Percentiles rank a stretch among this genome's conserved stretches.
These are phyloP conservation scores for Danielozyma ontarioensis DNA, from an alignment of 805 yeast species.

Conservation along the genomic window DNA sequence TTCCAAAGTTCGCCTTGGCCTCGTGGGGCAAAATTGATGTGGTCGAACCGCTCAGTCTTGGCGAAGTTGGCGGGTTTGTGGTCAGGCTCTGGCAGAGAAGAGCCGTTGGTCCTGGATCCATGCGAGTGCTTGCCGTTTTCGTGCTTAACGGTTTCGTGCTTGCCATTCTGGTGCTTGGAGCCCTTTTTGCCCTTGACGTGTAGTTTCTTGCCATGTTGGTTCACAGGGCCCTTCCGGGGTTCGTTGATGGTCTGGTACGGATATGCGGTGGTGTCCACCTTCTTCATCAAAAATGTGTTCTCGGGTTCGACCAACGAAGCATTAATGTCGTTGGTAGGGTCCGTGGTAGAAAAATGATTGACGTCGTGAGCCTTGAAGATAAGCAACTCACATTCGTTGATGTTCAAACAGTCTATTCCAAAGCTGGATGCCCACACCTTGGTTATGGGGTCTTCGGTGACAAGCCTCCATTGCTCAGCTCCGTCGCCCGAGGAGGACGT, in stretches of 20 bases:
- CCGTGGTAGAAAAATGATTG: conserved; percentile 17
- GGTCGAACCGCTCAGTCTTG: conserved; percentile 40
- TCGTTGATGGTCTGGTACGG: conserved; percentile 8
- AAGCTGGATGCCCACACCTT: conserved; percentile 50
- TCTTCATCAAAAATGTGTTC: conserved; percentile 23
- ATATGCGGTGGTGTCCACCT: conserved; percentile 30
- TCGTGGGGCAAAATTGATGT: conserved; percentile 54
- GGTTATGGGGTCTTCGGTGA: conserved; percentile 57
- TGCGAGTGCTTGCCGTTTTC: too few species aligned
- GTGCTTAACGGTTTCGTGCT: too few species aligned
- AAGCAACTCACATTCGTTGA: conserved; percentile 46
- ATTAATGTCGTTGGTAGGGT: conserved; percentile 24
- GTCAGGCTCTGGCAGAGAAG: too few species aligned
- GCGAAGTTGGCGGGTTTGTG: too few species aligned
- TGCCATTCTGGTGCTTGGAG: conserved; percentile 2
- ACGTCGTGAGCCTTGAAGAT: conserved; percentile 34
- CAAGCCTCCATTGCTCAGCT: conserved; percentile 47
- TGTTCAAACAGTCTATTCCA: conserved; percentile 47
- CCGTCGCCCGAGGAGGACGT: too few species aligned
- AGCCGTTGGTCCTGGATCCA: too few species aligned
- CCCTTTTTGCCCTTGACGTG: conserved; percentile 1
- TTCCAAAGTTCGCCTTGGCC: conserved; percentile 59
- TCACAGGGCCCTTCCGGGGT: neutral
- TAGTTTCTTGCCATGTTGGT: conserved; percentile 10
- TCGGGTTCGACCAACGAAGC: conserved; percentile 16